Conservation (phyloP, 2,329 filamentous ascomycete species). For the Lachnellula suecica region DNA sequence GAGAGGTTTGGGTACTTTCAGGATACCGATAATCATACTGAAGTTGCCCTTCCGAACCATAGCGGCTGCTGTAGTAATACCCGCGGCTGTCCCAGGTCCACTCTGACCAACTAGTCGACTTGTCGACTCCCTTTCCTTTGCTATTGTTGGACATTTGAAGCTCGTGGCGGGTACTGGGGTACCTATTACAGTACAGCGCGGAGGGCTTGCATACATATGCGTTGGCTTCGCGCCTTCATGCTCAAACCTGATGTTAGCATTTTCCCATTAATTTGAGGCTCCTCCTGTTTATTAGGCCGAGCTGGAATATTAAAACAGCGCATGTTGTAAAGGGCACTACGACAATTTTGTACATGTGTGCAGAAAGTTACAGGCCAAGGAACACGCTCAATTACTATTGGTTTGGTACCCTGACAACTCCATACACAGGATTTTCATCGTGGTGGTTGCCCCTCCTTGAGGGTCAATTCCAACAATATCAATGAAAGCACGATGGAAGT, state of each 20-base stretch:
- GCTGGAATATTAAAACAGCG: no score
- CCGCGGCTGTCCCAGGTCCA: constrained; percentile 12
- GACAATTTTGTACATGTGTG: no score
- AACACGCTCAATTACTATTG: no score
- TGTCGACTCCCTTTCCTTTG: constrained; percentile 12
- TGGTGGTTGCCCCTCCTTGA: no score
- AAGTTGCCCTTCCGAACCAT: neutral
- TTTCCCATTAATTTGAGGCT: neutral
- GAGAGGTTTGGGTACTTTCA: neutral
- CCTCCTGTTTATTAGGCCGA: constrained; percentile 1
- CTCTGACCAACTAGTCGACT: constrained; percentile 13
- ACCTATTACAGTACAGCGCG: neutral
- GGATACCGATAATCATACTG: constrained; percentile 9
- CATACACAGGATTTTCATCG: no score
- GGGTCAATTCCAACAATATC: no score
- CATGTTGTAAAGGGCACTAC: no score
- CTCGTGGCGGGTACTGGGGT: neutral
- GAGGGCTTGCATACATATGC: neutral
- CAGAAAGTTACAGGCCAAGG: no score
- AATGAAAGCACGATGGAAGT: no score
- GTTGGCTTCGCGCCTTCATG: neutral
- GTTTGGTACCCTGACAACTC: no score
- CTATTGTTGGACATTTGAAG: constrained; percentile 9
- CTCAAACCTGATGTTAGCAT: neutral
- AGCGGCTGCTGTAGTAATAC: constrained; percentile 7